These are phyloP conservation scores for Wallacemonas sp. DNA, from an alignment of 208 protist genomes.

Conservation along the genomic window DNA sequence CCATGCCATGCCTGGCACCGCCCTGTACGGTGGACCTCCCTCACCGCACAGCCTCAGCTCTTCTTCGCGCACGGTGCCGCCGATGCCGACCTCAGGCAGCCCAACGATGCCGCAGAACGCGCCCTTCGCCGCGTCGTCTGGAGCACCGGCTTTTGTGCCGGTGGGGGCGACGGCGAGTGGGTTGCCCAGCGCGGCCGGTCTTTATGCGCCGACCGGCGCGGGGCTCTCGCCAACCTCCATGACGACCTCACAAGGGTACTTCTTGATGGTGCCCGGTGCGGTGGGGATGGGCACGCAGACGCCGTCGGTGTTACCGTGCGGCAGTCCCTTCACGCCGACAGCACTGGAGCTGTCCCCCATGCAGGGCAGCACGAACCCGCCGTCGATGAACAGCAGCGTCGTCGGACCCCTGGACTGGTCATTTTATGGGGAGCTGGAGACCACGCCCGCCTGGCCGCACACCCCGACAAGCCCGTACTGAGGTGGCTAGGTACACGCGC, in stretches of 20 bases:
- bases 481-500: too few species aligned
- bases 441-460: constrained; percentile 16
- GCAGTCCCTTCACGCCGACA: constrained; percentile 7
- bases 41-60: background rate
- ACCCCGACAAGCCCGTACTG: constrained; percentile 7
- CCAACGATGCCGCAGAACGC: too few species aligned
- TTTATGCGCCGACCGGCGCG: background rate
- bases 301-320: background rate
- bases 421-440: constrained; percentile 38
- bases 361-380: background rate
- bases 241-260: background rate
- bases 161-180: background rate
- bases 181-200: background rate
- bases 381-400: constrained; percentile 13
- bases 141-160: too few species aligned
- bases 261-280: background rate
- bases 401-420: constrained; percentile 31
- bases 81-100: too few species aligned
- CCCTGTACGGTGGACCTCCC: background rate
- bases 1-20: background rate
- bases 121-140: too few species aligned
- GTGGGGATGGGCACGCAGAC: background rate
- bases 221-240: background rate
- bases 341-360: constrained; percentile 2
- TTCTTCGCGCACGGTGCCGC: background rate